Base-by-base conservation (phyloP, 2,329 filamentous ascomycete species). In the Ceratocystis alfenasii region DNA sequence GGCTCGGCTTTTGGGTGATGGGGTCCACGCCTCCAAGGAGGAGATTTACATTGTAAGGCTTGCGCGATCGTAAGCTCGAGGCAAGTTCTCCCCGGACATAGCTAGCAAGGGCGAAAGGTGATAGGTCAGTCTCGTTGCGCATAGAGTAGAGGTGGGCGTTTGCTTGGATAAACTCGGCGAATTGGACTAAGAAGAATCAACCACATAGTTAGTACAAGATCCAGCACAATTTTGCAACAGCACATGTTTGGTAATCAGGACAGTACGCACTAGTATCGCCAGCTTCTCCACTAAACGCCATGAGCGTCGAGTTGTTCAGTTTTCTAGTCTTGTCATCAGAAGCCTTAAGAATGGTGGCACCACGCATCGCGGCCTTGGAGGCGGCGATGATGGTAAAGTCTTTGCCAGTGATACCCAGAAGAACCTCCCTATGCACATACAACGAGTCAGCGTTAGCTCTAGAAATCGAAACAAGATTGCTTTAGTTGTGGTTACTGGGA, bases 81-180 rank as follows among this genome's bases (percentile, higher is more conserved):
- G 95, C 94, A 69, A 99, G 86, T 78, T 99, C 92, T 74, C 88
- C 88, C 70, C 94, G 90, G 71, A 99, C 91, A 75, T 96, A 99
- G 79, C 90, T 87, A 69, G 92, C 90, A 66, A 96, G 87, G 48
- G 90, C 94, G 45, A 87, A 87, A 8, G 94, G 93, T 57, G 90
- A 90, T 68, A 99, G 85, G 73, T 96, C 90, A 74, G 88, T 88
- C 77, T 91, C 89, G 76, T 97, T 97, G 74, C 95, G 90, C 92
- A 97, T 99, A 71, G 89, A 91, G 80, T 99, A 99, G 74, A 99
- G 88, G 78, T 96, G 90, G 69, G 94, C 87, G 77, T 99, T 99
- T 75, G 93, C 92, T 84, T 97, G 92, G 76, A 99, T 95, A 80
- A 93, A 99, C 80, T 99, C 94, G 76, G 95, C 90, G 76, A 99